Base-by-base conservation (phyloP, 257 asterid species). In the Gentiana straminea region DNA sequence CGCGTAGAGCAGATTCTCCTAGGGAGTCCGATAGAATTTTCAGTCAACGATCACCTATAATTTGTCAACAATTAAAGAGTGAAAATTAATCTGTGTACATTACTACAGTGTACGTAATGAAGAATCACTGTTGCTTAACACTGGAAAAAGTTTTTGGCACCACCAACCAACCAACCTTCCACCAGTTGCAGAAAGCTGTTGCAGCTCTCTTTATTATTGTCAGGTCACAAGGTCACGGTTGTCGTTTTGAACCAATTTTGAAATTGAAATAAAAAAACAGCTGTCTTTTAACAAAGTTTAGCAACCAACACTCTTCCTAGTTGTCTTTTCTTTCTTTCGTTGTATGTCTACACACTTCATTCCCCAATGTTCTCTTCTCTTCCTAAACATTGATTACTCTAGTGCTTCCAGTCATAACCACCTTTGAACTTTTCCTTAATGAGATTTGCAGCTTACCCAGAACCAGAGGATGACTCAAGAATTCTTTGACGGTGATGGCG, bases 401-500 rank as follows among this genome's bases (percentile, higher is more conserved):
- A 58, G 64, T 68, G 69, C 59, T 67, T 64, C 71, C 38, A 51
- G 69, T 71, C 79, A 63, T 69, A 71, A 70, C 63, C 57, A 58
- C 61, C 60, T 62, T 39, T 12, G 55, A 33, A 5, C 0, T 4
- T 59, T 58, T 41, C 65, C 65, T 69, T 64, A 54, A 74, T 70
- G 71, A 66, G 8, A 67, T 45, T 56, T 62, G 55, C 52, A 51
- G 68, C 82, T 52, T 78, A 73, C 58, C 41, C 65, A 8, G 62
- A 68, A 56, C 63, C 73, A 67, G 74, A 83, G 79, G 86, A 86
- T 89, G 97, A 81, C 74, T 74, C 88, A 55, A 73, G 68, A 66
- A 55, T 39, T 33, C 63, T 63, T 55, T 63, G 63, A 56, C 4
- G 60, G 69, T 70, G 67, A 83, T 84, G 94, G 84, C 81, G 60